Conservation (phyloP, 805 yeast species). For the Suhomyces canberraensis region DNA sequence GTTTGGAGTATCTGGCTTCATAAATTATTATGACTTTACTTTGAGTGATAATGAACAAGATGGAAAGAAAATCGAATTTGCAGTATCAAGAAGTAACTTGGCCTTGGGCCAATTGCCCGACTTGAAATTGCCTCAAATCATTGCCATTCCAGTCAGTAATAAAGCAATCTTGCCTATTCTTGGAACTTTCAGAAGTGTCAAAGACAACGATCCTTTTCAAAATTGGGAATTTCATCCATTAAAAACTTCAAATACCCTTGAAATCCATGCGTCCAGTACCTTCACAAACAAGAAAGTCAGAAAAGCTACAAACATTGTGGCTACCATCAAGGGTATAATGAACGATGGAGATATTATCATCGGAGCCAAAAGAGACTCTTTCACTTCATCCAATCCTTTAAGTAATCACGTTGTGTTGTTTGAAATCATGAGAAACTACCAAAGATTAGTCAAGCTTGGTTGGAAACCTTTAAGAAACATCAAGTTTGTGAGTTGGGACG, state of each 20-base stretch:
- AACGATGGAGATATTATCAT: constrained; percentile 39
- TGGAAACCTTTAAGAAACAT: constrained; percentile 43
- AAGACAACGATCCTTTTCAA: constrained; percentile 9
- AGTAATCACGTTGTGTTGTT: constrained; percentile 39
- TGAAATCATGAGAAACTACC: constrained; percentile 36
- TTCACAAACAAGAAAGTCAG: constrained; percentile 13
- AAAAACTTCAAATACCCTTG: constrained; percentile 19
- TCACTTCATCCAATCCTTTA: constrained; percentile 34
- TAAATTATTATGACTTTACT: constrained; percentile 18
- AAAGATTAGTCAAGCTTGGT: constrained; percentile 29
- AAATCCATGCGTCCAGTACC: constrained; percentile 12
- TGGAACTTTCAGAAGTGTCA: constrained; percentile 14
- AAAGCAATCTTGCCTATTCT: constrained; percentile 25
- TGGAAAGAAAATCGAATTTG: constrained; percentile 9
- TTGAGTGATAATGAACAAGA: constrained; percentile 8
- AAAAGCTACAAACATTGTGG: constrained; percentile 29
- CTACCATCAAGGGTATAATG: constrained; percentile 33
- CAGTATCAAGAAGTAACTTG: constrained; percentile 20
- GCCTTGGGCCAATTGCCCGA: constrained; percentile 7
- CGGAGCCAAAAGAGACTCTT: constrained; percentile 39
- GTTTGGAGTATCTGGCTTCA: constrained; percentile 23
- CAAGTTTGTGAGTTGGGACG: constrained; percentile 43
- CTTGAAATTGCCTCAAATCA: constrained; percentile 14
- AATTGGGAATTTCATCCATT: constrained; percentile 37
- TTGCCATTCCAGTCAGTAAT: constrained; percentile 27